phyloP scores from a whole-genome alignment of 441 rosid genomes.

The Theobroma grandiflorum region DNA sequence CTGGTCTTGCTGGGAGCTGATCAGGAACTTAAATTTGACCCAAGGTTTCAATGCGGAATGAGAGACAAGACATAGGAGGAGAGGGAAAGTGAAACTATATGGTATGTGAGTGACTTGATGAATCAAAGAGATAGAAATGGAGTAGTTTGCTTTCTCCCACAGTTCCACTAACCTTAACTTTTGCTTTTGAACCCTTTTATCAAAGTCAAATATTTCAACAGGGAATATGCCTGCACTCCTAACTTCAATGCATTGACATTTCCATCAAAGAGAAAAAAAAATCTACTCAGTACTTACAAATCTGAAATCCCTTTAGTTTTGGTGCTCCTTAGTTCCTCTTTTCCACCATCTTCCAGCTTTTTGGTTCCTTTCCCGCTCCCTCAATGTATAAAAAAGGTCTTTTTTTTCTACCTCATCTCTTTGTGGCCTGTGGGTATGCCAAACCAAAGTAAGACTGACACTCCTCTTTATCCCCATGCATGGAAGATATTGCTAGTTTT shows the following conservation, averaged over 20 bases:
- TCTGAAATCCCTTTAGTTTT: neutral
- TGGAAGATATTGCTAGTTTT: neutral
- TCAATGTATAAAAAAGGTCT: no score
- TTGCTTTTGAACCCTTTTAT: neutral
- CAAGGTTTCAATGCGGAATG: neutral
- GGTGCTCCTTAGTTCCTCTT: neutral
- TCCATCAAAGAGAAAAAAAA: neutral
- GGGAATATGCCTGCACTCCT: constrained; percentile 21
- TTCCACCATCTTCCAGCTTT: neutral
- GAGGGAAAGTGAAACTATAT: neutral
- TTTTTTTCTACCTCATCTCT: no score
- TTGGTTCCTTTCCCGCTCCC: neutral
- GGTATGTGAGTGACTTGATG: neutral
- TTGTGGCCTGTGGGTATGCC: no score
- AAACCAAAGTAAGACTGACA: neutral
- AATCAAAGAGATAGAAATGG: neutral
- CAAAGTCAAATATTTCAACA: neutral
- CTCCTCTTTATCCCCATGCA: neutral
- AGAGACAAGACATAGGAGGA: neutral
- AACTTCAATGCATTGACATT: constrained; percentile 18
- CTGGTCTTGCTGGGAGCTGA: neutral
- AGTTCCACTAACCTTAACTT: neutral
- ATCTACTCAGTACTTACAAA: neutral
- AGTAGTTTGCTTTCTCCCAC: neutral
- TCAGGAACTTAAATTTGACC: neutral